phyloP scores from a whole-genome alignment of 352 stramenopile genomes.

The Phytophthora uliginosa region DNA sequence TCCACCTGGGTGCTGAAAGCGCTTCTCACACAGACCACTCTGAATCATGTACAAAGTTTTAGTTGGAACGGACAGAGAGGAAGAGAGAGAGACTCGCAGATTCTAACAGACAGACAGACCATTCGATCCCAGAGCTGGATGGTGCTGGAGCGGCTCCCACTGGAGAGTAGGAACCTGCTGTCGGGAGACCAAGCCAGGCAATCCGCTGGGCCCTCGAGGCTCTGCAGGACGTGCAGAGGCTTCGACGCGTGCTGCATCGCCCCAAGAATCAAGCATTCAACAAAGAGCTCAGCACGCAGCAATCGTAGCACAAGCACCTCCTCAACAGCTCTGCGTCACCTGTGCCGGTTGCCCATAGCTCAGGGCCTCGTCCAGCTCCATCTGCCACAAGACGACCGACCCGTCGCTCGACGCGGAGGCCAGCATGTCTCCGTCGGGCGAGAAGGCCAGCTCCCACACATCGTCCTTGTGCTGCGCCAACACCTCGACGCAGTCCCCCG shows the following conservation, averaged over 20 bases:
- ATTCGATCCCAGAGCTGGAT: conserved; percentile 78
- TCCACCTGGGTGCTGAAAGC: conserved; percentile 68
- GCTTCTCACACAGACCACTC: conserved; percentile 58
- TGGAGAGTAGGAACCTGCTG: conserved; percentile 62
- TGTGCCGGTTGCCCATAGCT: conserved; percentile 1
- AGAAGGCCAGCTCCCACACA: conserved; percentile 84
- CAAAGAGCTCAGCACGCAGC: not conserved
- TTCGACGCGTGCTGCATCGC: conserved; percentile 31
- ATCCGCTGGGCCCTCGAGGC: conserved; percentile 54
- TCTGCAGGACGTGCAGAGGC: conserved; percentile 52
- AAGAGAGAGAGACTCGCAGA: not conserved
- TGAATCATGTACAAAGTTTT: conserved; percentile 18
- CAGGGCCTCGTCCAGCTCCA: conserved; percentile 33
- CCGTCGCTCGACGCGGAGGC: conserved; percentile 85
- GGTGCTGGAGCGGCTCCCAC: conserved; percentile 56
- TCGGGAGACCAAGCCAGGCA: conserved; percentile 79
- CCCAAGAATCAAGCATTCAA: not conserved
- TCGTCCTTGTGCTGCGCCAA: conserved; percentile 60
- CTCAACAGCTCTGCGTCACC: conserved; percentile 20
- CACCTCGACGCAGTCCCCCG: conserved; percentile 48
- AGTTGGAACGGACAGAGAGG: too few relatives aligned
- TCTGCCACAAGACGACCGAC: conserved; percentile 80
- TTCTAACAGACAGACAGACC: conserved; percentile 30
- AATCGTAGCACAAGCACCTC: not conserved
- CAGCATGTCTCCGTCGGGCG: conserved; percentile 78